Percentiles rank a stretch among this genome's conserved stretches.
Conservation (phyloP, 192 early-diverging fungal genomes). For the Coemansia sp. region DNA sequence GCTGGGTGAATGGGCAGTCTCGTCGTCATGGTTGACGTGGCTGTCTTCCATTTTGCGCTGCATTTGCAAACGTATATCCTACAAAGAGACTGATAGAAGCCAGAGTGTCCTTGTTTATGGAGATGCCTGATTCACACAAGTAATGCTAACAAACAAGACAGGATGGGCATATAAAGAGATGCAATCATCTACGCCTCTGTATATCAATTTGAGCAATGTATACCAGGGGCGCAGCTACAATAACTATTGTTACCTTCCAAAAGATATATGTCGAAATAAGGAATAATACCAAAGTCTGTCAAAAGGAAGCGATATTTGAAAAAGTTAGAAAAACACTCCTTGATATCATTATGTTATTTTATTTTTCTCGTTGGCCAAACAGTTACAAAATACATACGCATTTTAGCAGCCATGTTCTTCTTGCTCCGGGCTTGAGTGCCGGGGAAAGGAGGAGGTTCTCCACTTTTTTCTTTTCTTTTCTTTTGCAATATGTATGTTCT, state of each 20-base stretch:
- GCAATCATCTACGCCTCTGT: background rate
- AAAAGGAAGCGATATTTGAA: background rate
- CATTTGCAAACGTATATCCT: background rate
- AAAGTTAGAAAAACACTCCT: background rate
- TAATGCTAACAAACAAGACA: too few relatives aligned
- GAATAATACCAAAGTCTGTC: background rate
- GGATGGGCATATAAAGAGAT: too few relatives aligned
- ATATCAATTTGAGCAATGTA: background rate
- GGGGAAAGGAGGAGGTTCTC: too few relatives aligned
- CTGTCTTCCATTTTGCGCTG: slow-evolving; percentile 1
- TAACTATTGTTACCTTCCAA: background rate
- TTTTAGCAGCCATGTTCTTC: too few relatives aligned
- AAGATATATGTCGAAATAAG: background rate
- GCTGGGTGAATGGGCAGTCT: slow-evolving; percentile 18
- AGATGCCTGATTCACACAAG: too few relatives aligned
- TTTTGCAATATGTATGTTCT: too few relatives aligned
- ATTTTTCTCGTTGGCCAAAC: background rate
- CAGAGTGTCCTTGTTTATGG: too few relatives aligned
- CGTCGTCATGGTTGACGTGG: slow-evolving; percentile 11
- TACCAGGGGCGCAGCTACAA: background rate
- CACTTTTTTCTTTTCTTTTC: too few relatives aligned
- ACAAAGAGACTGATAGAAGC: background rate
- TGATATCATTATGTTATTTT: background rate
- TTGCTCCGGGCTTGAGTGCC: too few relatives aligned
- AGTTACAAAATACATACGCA: too few relatives aligned